Base-by-base conservation (phyloP, 1,284 basidiomycete species). In the Heterobasidion parviporum region DNA sequence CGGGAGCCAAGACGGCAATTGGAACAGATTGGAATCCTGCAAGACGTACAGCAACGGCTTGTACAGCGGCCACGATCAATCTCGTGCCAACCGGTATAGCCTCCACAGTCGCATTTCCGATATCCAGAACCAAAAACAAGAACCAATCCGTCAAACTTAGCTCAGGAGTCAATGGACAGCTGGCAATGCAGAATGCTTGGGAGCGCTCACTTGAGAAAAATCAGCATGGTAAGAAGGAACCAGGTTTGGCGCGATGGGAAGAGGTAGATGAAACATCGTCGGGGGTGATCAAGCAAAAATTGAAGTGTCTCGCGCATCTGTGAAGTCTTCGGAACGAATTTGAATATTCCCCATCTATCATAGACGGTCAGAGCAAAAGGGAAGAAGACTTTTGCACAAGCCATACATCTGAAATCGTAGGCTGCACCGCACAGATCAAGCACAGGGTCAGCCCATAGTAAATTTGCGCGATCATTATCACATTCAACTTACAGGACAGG, bases 211-310 rank as follows among this genome's bases (percentile, higher is more conserved):
- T 85, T 92, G 48, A 97, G 75, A 3, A 76, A 62, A 12, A 89
- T 51, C 2, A 88, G 68, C 46, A 94, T 63, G 2, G 80, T 77
- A 4, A 92, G 62, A 12, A 97, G 80, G 61, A 95, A 89, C 92
- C 92, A 95, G 1, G 94, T 98, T 68, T 98, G 94, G 60, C 91
- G 88, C 0, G 91, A 85, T 3, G 95, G 95, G 66, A 98, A 98
- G 4, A 98, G 80, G 68, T 95, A 94, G 47, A 95, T 86, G 65
- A 92, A 98, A 72, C 94, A 93, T 62, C 95, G 81, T 33, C 95
- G 82, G 6, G 95, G 95, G 66, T 98, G 95, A 66, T 98, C 94
- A 9, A 98, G 80, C 7, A 98, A 77, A 69, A 98, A 98, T 55
- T 86, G 84, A 3, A 96, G 75, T 0, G 92, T 89, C 69, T 95